Percentiles rank a stretch among this genome's conserved stretches.
Evolutionary conservation across 495 filamentous ascomycete species (phyloP).

Genomic region (Daldinia grandis): DNA sequence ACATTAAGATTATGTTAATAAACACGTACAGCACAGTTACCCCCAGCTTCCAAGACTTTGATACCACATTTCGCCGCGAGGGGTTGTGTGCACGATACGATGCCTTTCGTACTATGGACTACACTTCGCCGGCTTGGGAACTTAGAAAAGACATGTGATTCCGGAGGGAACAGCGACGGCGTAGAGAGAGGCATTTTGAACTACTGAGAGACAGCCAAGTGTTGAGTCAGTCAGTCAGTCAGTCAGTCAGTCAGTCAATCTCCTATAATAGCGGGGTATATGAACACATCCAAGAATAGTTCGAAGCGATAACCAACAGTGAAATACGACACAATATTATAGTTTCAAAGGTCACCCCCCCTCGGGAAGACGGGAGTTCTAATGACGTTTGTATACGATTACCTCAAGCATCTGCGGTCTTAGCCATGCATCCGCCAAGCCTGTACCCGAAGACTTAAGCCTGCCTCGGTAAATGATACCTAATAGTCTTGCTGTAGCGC

Average conservation of each 20-base stretch:
- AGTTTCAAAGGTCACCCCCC: background rate
- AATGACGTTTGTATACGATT: constrained; percentile 8
- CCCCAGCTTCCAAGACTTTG: constrained; percentile 81
- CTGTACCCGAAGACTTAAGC: constrained; percentile 29
- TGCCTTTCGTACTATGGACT: constrained; percentile 91
- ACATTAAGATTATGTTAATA: background rate
- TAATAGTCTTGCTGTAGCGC: constrained; percentile 27
- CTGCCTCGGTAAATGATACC: constrained; percentile 25
- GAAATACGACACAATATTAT: background rate
- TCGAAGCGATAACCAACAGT: background rate
- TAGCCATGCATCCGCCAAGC: background rate
- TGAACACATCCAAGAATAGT: background rate
- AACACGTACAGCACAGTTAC: constrained; percentile 85
- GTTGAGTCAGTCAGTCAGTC: background rate
- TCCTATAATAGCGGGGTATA: background rate
- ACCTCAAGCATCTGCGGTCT: constrained; percentile 4
- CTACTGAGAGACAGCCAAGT: background rate
- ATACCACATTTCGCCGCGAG: constrained; percentile 89
- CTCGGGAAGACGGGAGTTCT: background rate
- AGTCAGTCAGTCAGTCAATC: background rate
- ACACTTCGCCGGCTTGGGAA: constrained; percentile 89
- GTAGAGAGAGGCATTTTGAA: constrained; percentile 54
- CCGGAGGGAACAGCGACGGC: constrained; percentile 65
- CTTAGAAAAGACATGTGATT: constrained; percentile 66
- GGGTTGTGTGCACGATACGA: constrained; percentile 90